Conservation (phyloP, 2,329 filamentous ascomycete genomes). For the Didymella sp. region DNA sequence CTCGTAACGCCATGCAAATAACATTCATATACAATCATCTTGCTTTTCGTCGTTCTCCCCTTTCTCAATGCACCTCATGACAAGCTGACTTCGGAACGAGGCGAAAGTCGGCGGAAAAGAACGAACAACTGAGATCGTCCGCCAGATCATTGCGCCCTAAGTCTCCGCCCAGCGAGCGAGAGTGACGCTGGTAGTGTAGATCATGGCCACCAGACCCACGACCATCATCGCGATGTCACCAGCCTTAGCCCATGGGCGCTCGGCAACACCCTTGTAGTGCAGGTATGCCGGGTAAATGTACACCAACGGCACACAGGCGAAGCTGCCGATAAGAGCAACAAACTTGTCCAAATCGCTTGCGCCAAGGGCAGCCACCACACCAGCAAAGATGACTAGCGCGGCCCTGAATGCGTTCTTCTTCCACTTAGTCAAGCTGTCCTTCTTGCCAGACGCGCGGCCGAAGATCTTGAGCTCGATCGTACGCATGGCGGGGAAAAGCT, state of each 20-base stretch:
- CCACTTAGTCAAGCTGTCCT: constrained; percentile 71
- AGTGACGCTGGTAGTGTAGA: constrained; percentile 73
- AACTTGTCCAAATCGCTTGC: constrained; percentile 76
- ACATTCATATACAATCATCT: not conserved
- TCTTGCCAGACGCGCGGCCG: constrained; percentile 71
- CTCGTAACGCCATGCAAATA: not conserved
- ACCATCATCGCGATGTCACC: constrained; percentile 69
- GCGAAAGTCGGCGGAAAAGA: not conserved
- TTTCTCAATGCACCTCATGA: not conserved
- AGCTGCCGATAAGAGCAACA: constrained; percentile 74
- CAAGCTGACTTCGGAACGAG: not conserved
- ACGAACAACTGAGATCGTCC: not conserved
- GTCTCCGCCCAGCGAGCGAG: constrained; percentile 51
- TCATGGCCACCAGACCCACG: constrained; percentile 73
- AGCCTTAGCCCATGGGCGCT: constrained; percentile 61
- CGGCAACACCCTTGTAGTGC: constrained; percentile 72
- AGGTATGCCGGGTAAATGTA: constrained; percentile 78
- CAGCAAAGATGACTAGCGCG: constrained; percentile 64
- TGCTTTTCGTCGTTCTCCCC: not conserved
- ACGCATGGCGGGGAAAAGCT: constrained; percentile 75
- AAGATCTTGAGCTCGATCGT: constrained; percentile 74
- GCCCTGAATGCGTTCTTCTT: constrained; percentile 74
- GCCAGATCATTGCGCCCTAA: not conserved
- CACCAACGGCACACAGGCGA: constrained; percentile 76
- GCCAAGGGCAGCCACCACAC: constrained; percentile 67